phyloP scores from a whole-genome alignment of 108 stramenopile genomes.

The Cyclotella baltica region DNA sequence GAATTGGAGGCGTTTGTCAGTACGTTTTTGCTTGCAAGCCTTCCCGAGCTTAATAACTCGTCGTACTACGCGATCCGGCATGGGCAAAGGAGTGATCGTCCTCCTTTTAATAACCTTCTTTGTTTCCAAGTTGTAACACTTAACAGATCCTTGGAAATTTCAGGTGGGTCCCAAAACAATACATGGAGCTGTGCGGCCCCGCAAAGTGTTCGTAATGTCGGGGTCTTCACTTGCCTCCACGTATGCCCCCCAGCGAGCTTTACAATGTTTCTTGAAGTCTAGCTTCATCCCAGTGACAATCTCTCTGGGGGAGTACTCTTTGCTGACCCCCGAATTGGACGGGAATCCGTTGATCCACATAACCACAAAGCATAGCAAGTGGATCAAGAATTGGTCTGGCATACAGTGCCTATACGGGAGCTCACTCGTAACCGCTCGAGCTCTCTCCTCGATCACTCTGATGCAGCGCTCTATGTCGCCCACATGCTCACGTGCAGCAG shows the following conservation, averaged over 20 bases:
- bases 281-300: neutral
- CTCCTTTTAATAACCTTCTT: neutral
- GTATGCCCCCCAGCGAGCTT: neutral
- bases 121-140: neutral
- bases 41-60: neutral
- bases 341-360: neutral
- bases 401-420: neutral
- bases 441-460: neutral
- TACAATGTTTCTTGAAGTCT: neutral
- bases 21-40: neutral
- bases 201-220: neutral
- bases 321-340: neutral
- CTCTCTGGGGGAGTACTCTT: neutral
- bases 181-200: neutral
- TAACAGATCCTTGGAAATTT: too few relatives aligned
- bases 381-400: neutral
- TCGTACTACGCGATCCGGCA: constrained; percentile 1
- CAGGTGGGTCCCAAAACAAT: too few relatives aligned
- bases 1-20: neutral
- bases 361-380: neutral
- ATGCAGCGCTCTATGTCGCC: neutral
- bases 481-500: neutral
- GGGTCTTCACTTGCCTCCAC: too few relatives aligned
- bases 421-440: neutral
- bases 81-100: neutral